Base-by-base conservation (phyloP, 2,329 filamentous ascomycete genomes). In the Ascochyta koolunga region DNA sequence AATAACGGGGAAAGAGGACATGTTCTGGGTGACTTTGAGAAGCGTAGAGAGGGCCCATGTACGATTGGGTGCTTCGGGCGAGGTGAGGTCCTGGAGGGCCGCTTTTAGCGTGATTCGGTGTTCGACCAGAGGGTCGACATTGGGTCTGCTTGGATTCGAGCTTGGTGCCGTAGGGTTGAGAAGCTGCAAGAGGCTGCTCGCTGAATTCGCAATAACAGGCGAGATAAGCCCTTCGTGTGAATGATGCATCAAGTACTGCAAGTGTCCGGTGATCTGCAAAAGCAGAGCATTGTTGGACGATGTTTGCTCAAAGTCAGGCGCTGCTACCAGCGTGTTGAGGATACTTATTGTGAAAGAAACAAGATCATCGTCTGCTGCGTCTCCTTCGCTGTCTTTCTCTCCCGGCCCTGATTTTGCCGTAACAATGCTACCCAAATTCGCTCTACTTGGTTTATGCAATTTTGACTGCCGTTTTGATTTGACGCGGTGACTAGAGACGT, bases 1-100 rank as follows among this genome's bases (percentile, higher is more conserved):
- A 15, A 91, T 70, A 9, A 87, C 77, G 0, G 86, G 72, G 46
- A 71, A 72, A 36, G 85, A 85, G 33, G 78, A 76, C 0, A 80
- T 41, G 33, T 62, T 71, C 21, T 78, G 60, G 33, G 91, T 82
- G 8, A 91, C 77, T 36, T 59, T 65, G 24, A 63, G 62, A 0
- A 77, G 45, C 0, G 60, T 65, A 5, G 67, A 61, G 22, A 77
- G 60, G 5, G 72, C 72, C 63, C 73, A 74, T 2, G 68, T 69
- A 15, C 75, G 70, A 41, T 74, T 68, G 7, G 75, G 74, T 5
- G 75, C 70, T 16, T 73, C 66, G 1, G 62, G 58, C 5, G 73
- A 75, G 9, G 65, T 66, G 3, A 76, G 59, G 15, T 74, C 68
- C 16, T 54, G 44, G 9, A 71, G 45, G 4, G 60, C 61, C 11